These are phyloP conservation scores for Aureobasidium namibiae DNA, from an alignment of 2,329 filamentous ascomycete genomes.

Conservation along the genomic window DNA sequence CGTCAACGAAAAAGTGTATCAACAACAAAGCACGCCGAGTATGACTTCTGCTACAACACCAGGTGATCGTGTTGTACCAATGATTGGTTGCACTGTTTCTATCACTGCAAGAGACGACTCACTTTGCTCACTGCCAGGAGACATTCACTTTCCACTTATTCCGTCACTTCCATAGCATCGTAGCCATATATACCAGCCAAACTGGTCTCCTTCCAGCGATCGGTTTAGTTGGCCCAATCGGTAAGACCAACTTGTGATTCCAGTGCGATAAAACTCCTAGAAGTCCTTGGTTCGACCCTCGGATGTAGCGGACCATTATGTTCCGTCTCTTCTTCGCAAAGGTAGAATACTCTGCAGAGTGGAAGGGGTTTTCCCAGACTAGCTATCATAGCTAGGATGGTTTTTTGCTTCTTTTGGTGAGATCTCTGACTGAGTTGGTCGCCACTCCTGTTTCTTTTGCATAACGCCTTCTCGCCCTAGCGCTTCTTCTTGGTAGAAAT, in stretches of 20 bases:
- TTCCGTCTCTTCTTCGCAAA: not conserved
- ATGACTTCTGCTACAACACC: not conserved
- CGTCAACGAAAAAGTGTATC: not conserved
- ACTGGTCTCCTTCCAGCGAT: not conserved
- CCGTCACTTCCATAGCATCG: not conserved
- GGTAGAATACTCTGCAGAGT: not conserved
- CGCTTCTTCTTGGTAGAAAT: not conserved
- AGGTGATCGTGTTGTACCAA: not conserved
- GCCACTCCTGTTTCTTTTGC: not conserved
- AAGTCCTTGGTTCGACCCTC: not conserved
- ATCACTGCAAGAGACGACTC: too few relatives aligned
- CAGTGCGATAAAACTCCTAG: not conserved
- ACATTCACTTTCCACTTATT: not conserved
- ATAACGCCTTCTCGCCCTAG: not conserved
- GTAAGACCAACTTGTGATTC: not conserved
- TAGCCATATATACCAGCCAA: not conserved
- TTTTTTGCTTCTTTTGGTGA: not conserved
- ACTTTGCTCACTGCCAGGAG: not conserved
- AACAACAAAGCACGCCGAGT: not conserved
- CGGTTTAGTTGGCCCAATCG: not conserved
- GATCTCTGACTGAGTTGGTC: not conserved
- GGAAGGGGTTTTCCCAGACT: not conserved
- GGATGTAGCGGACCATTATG: not conserved
- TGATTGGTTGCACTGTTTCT: not conserved
- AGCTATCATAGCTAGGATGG: not conserved